A percentile compares a stretch with the other conserved stretches of the same genome.
phyloP scores from a whole-genome alignment of 163 green algal genomes.

The Chlorella variabilis region DNA sequence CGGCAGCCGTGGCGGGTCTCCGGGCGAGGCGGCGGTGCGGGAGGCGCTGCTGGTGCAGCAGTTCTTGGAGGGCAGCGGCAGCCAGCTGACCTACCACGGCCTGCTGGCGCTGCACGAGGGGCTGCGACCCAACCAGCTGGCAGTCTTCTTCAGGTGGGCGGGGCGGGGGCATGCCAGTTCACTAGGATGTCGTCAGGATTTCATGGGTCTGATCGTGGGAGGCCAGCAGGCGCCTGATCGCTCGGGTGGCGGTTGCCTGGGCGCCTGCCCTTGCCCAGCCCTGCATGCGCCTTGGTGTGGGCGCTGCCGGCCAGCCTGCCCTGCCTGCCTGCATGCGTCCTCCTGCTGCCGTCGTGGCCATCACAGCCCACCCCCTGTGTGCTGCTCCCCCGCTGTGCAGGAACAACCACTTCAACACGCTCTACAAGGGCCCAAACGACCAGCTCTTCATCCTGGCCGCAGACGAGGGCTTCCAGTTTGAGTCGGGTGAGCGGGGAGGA shows the following conservation, averaged over 20 bases:
- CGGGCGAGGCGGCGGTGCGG: constrained; percentile 22
- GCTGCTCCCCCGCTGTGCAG: constrained; percentile 18
- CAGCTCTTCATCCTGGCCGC: constrained; percentile 85
- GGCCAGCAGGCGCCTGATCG: too few relatives aligned
- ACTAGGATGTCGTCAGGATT: background rate
- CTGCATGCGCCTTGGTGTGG: too few relatives aligned
- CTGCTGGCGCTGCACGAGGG: constrained; percentile 60
- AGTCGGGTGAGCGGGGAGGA: constrained; percentile 45
- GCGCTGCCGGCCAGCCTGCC: too few relatives aligned
- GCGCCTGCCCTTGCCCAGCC: too few relatives aligned
- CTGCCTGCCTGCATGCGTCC: background rate
- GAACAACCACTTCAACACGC: constrained; percentile 96
- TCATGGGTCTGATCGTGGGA: constrained; percentile 39
- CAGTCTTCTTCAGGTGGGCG: constrained; percentile 50
- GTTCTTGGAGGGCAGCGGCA: constrained; percentile 76
- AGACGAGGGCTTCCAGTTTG: constrained; percentile 81
- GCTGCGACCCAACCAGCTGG: constrained; percentile 61
- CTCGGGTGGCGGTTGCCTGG: too few relatives aligned
- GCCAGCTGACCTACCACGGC: constrained; percentile 83
- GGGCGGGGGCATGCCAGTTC: background rate
- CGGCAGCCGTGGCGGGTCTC: constrained; percentile 24
- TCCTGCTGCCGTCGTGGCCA: background rate
- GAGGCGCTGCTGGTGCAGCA: constrained; percentile 54
- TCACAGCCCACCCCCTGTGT: background rate
- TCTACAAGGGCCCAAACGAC: constrained; percentile 60